Base-by-base conservation (phyloP, 306 rosid genomes). In the Dryas octopetala region DNA sequence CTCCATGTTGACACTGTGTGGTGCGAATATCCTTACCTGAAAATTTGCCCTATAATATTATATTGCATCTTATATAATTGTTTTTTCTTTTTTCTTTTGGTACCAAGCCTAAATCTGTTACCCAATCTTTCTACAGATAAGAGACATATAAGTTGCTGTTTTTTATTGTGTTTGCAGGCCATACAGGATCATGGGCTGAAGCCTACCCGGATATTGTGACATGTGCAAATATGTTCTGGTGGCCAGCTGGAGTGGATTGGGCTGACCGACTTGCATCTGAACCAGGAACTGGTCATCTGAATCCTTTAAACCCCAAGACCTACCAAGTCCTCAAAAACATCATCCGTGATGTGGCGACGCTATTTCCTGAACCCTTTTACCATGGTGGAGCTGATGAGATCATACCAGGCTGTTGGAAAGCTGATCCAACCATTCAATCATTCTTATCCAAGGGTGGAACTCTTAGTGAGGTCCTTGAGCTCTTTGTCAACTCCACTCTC, bases 151-250 rank as follows among this genome's bases (percentile, higher is more conserved):
- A 7, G 6, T 66, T 14, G 3, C 5, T 23, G 53, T 6, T 26
- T 51, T 40, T 47, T 4, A 70, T 5, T 70, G 38, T 48, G 68
- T 78, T 60, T 65, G 73, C 90, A 94, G 98, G 87, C 15, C 98
- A 93, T 73, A 88, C 96, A 3, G 98, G 96, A 66, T 94, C 97
- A 38, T 91, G 95, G 97, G 96, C 96, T 48, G 81, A 77, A 78
- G 94, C 94, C 19, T 87, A 94, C 76, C 97, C 97, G 0, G 97
- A 91, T 0, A 91, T 94, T 17, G 89, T 94, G 60, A 76, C 97
- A 2, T 94, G 98, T 63, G 97, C 97, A 32, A 83, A 91, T 88
- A 89, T 80, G 91, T 94, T 94, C 79, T 91, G 98, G 98, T 83
- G 72, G 85, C 94, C 94, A 2, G 90, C 96, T 0, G 88, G 79